Percentiles rank a stretch among this genome's conserved stretches.
These are phyloP conservation scores for Digitaria exilis DNA, from an alignment of 202 grass and related monocot genomes.

Conservation along the genomic window DNA sequence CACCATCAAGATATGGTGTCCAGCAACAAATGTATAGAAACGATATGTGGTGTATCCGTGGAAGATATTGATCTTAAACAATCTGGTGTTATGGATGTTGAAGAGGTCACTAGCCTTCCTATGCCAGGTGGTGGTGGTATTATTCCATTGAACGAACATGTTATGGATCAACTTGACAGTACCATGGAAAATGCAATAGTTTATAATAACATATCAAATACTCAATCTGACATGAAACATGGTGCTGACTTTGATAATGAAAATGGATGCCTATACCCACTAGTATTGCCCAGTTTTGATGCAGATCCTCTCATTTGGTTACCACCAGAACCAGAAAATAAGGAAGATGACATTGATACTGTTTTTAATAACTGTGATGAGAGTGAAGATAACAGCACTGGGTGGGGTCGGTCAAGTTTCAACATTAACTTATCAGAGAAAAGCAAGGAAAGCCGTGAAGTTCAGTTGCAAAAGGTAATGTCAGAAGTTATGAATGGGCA, in stretches of 20 bases:
- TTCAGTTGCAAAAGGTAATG: conserved; percentile 77
- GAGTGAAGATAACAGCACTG: conserved; percentile 33
- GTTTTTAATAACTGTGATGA: conserved; percentile 39
- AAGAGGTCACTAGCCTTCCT: conserved; percentile 49
- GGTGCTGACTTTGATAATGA: conserved; percentile 29
- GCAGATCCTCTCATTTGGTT: conserved; percentile 62
- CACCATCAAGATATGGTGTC: conserved; percentile 11
- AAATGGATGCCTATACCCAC: conserved; percentile 42
- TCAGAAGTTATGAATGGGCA: conserved; percentile 94
- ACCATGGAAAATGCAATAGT: conserved; percentile 43
- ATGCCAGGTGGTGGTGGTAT: conserved; percentile 41
- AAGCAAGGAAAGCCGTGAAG: conserved; percentile 47
- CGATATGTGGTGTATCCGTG: not conserved
- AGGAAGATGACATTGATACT: conserved; percentile 53
- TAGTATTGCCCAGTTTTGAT: conserved; percentile 51
- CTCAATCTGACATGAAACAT: conserved; percentile 20
- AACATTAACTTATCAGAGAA: conserved; percentile 39
- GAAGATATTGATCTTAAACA: conserved; percentile 26
- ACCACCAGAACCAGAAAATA: conserved; percentile 62
- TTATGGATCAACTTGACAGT: conserved; percentile 33
- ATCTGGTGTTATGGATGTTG: conserved; percentile 9
- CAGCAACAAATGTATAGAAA: conserved; percentile 22
- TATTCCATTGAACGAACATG: conserved; percentile 47
- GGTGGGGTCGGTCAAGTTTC: conserved; percentile 40
- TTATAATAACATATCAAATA: conserved; percentile 34